Base-by-base conservation (phyloP, 495 filamentous ascomycete species). In the Aspergillus nidulans region DNA sequence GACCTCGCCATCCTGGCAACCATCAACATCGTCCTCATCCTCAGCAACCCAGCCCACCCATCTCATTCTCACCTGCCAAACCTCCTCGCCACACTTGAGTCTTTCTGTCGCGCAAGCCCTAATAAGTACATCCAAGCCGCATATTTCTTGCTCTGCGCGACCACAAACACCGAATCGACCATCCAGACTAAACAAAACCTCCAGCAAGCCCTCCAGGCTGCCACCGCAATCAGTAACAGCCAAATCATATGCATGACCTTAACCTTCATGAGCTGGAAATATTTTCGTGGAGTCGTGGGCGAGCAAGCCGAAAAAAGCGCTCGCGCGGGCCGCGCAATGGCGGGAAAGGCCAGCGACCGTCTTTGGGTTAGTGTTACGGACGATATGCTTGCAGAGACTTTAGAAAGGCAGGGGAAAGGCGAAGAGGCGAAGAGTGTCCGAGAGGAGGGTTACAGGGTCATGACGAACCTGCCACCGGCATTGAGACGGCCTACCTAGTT, bases 241-340 rank as follows among this genome's bases (percentile, higher is more conserved):
- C 92, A 94, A 50, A 86, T 91, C 52, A 79, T 90, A 8, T 87
- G 84, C 57, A 89, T 97, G 57, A 83, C 86, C 4, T 77, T 99
- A 38, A 90, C 81, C 57, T 83, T 95, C 59, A 92, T 97, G 90
- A 86, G 87, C 60, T 81, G 76, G 66, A 81, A 84, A 42, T 91
- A 97, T 67, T 97, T 97, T 73, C 79, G 82, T 23, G 87, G 86
- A 26, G 87, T 92, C 12, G 82, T 96, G 2, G 90, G 89, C 32
- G 90, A 91, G 53, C 92, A 97, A 70, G 88, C 92, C 2, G 84
- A 95, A 58, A 97, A 96, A 74, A 88, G 87, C 57, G 89, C 88
- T 0, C 78, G 81, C 40, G 91, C 91, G 0, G 88, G 82, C 25
- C 75, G 83, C 49, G 81, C 79, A 13, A 84, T 92, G 75, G 90